Evolutionary conservation across 1,284 basidiomycete genomes (phyloP).

Genomic region (Rhizopogon hawkerae): DNA sequence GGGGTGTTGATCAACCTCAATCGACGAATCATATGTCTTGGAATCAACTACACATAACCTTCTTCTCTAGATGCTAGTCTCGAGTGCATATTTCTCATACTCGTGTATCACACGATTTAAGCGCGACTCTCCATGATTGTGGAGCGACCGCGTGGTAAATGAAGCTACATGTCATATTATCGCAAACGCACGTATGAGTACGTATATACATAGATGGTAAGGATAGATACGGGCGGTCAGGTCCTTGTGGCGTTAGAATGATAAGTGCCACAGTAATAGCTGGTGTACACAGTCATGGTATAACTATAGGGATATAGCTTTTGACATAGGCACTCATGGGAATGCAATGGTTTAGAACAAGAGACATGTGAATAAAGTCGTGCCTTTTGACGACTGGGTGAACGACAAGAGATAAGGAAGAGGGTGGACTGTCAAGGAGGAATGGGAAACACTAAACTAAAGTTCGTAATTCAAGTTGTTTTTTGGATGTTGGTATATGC

Average conservation of each 20-base stretch:
- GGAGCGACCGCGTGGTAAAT: not conserved
- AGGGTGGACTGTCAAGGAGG: not conserved
- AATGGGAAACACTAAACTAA: not conserved
- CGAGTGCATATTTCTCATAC: not conserved
- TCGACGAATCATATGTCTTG: too few relatives aligned
- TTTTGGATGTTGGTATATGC: conserved; percentile 59
- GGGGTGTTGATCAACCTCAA: too few relatives aligned
- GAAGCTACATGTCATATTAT: not conserved
- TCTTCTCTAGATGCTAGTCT: not conserved
- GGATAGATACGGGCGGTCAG: not conserved
- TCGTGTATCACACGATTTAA: not conserved
- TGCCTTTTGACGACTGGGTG: too few relatives aligned
- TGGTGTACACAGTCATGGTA: not conserved
- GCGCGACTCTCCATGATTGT: not conserved
- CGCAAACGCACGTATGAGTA: not conserved
- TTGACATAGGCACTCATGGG: not conserved
- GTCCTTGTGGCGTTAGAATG: not conserved
- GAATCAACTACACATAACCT: too few relatives aligned
- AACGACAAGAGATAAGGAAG: not conserved
- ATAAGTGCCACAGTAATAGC: not conserved
- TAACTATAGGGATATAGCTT: not conserved
- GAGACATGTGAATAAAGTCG: not conserved
- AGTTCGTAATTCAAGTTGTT: conserved; percentile 5
- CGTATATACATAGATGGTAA: not conserved
- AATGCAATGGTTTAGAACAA: not conserved